Conservation (phyloP, 208 protist genomes). For the Leishmania tropica region DNA sequence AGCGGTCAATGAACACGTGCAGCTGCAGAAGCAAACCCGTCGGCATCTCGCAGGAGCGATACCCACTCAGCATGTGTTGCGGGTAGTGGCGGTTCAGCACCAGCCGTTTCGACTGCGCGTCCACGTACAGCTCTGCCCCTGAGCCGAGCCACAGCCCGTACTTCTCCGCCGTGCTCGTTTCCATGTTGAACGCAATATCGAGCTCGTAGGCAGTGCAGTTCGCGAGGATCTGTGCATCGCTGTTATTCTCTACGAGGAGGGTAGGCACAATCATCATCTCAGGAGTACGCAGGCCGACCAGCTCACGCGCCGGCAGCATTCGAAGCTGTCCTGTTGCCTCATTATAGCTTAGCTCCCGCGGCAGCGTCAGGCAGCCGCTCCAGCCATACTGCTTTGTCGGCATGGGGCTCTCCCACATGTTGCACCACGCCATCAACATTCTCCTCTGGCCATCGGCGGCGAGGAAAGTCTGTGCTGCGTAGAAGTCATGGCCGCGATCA, state of each 20-base stretch:
- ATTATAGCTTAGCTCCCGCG: slow-evolving; percentile 38
- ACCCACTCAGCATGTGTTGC: slow-evolving; percentile 53
- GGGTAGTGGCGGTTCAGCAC: slow-evolving; percentile 70
- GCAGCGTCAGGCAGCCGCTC: slow-evolving; percentile 25
- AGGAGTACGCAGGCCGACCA: slow-evolving; percentile 31
- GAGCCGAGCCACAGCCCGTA: slow-evolving; percentile 64
- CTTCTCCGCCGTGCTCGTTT: slow-evolving; percentile 49
- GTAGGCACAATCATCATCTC: slow-evolving; percentile 15
- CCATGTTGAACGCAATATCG: slow-evolving; percentile 38
- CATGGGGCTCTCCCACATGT: slow-evolving; percentile 51
- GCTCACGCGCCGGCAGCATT: slow-evolving; percentile 43
- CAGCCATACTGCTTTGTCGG: slow-evolving; percentile 3
- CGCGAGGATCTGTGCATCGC: slow-evolving; percentile 14
- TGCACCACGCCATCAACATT: slow-evolving; percentile 37
- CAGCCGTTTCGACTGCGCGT: slow-evolving; percentile 45
- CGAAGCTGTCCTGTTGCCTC: slow-evolving; percentile 21
- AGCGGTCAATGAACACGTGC: slow-evolving; percentile 55
- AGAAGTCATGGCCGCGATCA: slow-evolving; percentile 47
- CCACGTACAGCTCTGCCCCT: slow-evolving; percentile 50
- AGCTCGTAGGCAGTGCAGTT: slow-evolving; percentile 51
- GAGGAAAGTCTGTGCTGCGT: slow-evolving; percentile 44
- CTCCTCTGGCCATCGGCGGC: slow-evolving; percentile 34
- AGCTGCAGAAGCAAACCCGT: slow-evolving; percentile 35
- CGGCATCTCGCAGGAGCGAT: slow-evolving; percentile 50
- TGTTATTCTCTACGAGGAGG: slow-evolving; percentile 23